A percentile compares a stretch with the other conserved stretches of the same genome.
Conservation (phyloP, 1,139 yeast genomes). For the Pneumocystis murina region DNA sequence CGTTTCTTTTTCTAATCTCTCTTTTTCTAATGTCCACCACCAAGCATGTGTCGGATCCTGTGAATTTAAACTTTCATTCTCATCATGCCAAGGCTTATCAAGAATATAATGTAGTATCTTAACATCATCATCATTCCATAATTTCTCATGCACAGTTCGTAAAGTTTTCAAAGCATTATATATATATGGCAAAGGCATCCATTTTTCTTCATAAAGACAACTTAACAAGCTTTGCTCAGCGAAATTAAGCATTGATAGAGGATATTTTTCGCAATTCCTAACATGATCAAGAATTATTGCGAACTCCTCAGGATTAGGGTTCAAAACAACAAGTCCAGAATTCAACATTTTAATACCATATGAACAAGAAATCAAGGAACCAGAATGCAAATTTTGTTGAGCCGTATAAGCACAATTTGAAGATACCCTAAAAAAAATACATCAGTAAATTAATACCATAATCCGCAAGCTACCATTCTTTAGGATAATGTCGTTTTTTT, state of each 20-base stretch:
- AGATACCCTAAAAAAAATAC: conserved; percentile 20
- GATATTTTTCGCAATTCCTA: conserved; percentile 18
- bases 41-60: conserved; percentile 13
- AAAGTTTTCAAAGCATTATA: conserved; percentile 43
- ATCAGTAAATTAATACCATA: not conserved
- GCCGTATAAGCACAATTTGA: conserved; percentile 36
- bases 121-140: conserved; percentile 34
- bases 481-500: conserved; percentile 37
- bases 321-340: conserved; percentile 39
- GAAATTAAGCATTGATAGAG: conserved; percentile 31
- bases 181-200: conserved; percentile 37
- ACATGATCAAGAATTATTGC: conserved; percentile 28
- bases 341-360: conserved; percentile 36
- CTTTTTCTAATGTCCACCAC: conserved; percentile 30
- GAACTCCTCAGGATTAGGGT: conserved; percentile 28
- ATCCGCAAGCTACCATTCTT: conserved; percentile 23
- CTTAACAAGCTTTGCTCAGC: conserved; percentile 44
- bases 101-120: conserved; percentile 41
- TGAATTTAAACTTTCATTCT: conserved; percentile 22
- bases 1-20: conserved; percentile 1
- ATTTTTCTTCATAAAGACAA: conserved; percentile 34
- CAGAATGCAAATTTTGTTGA: conserved; percentile 17
- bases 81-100: conserved; percentile 40
- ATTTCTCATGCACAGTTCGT: conserved; percentile 28
- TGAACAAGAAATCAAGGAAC: conserved; percentile 29